Evolutionary conservation across 2,329 filamentous ascomycete genomes (phyloP).

Genomic region (Curvularia verruculosa): DNA sequence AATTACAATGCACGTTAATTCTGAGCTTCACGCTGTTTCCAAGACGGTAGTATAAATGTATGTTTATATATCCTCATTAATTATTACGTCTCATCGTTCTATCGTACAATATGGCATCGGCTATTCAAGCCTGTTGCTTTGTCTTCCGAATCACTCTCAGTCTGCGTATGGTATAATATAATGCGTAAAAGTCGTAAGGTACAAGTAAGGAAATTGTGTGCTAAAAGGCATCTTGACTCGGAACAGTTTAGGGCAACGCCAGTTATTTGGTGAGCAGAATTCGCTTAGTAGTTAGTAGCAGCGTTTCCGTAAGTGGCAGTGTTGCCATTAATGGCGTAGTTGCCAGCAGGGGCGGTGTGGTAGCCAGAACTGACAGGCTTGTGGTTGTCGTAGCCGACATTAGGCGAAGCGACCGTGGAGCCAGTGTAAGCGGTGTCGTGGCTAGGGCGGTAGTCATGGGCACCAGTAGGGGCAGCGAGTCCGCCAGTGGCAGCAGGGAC

Average conservation of each 20-base stretch:
- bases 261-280: not conserved
- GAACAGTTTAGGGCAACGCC: not conserved
- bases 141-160: not conserved
- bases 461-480: constrained; percentile 20
- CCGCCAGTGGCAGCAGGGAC: constrained; percentile 26
- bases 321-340: constrained; percentile 34
- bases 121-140: constrained; percentile 2
- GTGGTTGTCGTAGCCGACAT: constrained; percentile 43
- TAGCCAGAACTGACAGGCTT: constrained; percentile 51
- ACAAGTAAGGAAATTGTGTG: constrained; percentile 7
- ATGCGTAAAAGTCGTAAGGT: constrained; percentile 23
- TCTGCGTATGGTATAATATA: constrained; percentile 38
- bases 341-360: constrained; percentile 52
- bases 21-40: not conserved
- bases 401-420: constrained; percentile 53
- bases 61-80: constrained; percentile 15
- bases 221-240: not conserved
- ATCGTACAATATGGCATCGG: constrained; percentile 14
- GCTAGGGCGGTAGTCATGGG: constrained; percentile 50
- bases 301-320: constrained; percentile 44
- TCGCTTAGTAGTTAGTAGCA: constrained; percentile 21
- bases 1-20: not conserved
- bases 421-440: constrained; percentile 58
- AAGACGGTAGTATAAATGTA: not conserved
- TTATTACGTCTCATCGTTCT: constrained; percentile 14